A percentile compares a stretch with the other conserved stretches of the same genome.
phyloP scores from a whole-genome alignment of 257 asterid genomes.

The Nicotiana attenuata region DNA sequence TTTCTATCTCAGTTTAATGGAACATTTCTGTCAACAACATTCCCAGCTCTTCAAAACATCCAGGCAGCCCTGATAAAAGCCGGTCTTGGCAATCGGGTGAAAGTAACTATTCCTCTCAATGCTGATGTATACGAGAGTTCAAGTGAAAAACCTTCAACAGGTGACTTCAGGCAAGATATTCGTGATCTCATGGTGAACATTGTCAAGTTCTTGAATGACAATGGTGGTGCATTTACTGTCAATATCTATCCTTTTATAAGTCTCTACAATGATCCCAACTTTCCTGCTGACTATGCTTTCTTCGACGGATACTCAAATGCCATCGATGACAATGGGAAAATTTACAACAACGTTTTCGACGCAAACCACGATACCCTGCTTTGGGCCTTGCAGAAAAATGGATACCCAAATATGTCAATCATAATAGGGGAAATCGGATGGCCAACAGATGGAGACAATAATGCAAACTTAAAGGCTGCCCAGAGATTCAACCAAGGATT shows the following conservation, averaged over 20 bases:
- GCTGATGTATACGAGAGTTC: conserved; percentile 71
- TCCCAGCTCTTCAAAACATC: conserved; percentile 60
- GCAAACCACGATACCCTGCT: conserved; percentile 69
- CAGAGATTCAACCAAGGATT: conserved; percentile 72
- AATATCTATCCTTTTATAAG: conserved; percentile 81
- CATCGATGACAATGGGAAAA: conserved; percentile 50
- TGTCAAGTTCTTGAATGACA: conserved; percentile 43
- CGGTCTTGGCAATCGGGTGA: conserved; percentile 55
- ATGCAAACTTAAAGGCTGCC: conserved; percentile 43
- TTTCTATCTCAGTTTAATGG: conserved; percentile 53
- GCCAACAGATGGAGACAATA: conserved; percentile 69
- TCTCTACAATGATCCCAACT: conserved; percentile 57
- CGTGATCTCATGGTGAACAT: conserved; percentile 46
- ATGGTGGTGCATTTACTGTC: conserved; percentile 61
- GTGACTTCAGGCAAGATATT: conserved; percentile 57
- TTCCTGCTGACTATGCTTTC: conserved; percentile 72
- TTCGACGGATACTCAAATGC: conserved; percentile 55
- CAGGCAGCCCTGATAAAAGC: conserved; percentile 80
- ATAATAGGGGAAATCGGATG: conserved; percentile 75
- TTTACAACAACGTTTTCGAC: conserved; percentile 60
- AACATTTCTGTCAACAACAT: conserved; percentile 42
- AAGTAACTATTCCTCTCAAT: conserved; percentile 61
- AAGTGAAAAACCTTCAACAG: conserved; percentile 50
- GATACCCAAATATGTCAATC: conserved; percentile 47
- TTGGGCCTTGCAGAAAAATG: conserved; percentile 58